phyloP scores from a whole-genome alignment of 345 rosid species.

The Salix udensis region DNA sequence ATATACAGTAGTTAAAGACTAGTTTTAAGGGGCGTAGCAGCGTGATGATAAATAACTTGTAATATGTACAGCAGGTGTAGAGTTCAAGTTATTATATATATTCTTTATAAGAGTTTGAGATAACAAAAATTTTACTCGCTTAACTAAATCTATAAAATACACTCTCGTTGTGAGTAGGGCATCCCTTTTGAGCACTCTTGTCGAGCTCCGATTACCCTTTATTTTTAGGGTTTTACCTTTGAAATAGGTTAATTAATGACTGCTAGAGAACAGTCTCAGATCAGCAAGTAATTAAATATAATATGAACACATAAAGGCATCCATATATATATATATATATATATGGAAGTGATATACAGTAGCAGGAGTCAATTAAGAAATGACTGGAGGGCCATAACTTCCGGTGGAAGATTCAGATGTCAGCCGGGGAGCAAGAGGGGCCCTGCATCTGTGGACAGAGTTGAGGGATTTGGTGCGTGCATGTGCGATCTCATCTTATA shows the following conservation, averaged over 20 bases:
- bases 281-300: no score
- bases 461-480: not conserved
- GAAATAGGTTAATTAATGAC: not conserved
- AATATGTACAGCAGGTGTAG: fast-evolving
- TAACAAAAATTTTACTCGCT: no score
- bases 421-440: not conserved
- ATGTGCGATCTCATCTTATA: not conserved
- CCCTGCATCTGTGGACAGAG: not conserved
- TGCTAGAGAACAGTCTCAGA: no score
- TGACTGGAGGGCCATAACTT: not conserved
- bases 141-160: no score
- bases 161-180: no score
- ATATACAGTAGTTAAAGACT: no score
- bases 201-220: not conserved
- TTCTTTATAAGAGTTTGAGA: no score
- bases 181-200: no score
- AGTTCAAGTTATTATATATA: fast-evolving
- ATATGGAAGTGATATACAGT: no score
- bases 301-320: not conserved
- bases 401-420: not conserved
- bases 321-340: no score
- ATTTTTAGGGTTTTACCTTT: not conserved
- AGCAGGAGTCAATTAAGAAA: not conserved
- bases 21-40: no score
- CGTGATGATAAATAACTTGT: fast-evolving